These are phyloP conservation scores for Fonsecaea pugnacius DNA, from an alignment of 2,329 filamentous ascomycete genomes.

Conservation along the genomic window DNA sequence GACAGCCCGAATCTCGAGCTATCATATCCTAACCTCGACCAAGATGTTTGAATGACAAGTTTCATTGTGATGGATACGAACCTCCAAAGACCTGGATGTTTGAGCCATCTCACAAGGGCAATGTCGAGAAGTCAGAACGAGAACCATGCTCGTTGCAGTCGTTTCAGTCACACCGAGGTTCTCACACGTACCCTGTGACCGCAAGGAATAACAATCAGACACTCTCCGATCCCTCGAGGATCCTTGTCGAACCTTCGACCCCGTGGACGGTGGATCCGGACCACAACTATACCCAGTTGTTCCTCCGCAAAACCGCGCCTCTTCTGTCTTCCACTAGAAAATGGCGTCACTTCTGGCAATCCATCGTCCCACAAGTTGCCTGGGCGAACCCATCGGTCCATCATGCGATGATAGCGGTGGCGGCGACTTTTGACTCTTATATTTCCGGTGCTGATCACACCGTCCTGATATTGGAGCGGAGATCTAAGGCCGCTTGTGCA, in stretches of 20 bases:
- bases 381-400: conserved; percentile 27
- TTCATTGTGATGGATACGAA: conserved; percentile 23
- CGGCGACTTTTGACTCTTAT: conserved; percentile 23
- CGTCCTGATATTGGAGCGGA: conserved; percentile 11
- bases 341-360: conserved; percentile 27
- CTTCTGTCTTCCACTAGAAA: conserved; percentile 21
- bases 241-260: conserved; percentile 16
- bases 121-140: background rate
- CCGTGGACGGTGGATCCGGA: conserved; percentile 7
- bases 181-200: background rate
- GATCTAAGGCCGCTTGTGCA: conserved; percentile 18
- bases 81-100: conserved; percentile 27
- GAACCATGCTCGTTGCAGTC: background rate
- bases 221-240: background rate
- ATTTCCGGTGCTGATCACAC: conserved; percentile 13
- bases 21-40: background rate
- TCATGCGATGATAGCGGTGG: conserved; percentile 30
- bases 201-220: background rate
- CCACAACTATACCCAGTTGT: conserved; percentile 15
- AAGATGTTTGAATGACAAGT: conserved; percentile 22
- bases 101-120: conserved; percentile 5
- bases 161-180: background rate
- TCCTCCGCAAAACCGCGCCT: conserved; percentile 17
- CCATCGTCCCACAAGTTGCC: conserved; percentile 25
- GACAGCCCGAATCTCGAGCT: background rate